Evolutionary conservation across 83 land plant species (phyloP).

Genomic region (Larix sibirica): DNA sequence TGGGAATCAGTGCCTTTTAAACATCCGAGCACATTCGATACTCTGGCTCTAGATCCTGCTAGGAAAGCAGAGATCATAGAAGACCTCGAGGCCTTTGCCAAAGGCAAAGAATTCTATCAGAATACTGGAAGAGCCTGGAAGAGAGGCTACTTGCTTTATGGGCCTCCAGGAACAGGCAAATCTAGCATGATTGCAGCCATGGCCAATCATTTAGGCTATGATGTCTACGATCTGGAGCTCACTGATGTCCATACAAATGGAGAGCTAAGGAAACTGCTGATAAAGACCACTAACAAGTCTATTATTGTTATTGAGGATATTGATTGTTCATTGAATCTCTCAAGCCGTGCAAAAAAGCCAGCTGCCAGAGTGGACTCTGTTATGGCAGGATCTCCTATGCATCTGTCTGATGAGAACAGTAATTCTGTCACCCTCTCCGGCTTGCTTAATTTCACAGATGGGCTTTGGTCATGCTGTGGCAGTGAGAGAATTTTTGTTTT

Average conservation of each 20-base stretch:
- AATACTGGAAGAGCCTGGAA: constrained; percentile 58
- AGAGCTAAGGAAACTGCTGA: constrained; percentile 65
- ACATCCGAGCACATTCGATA: constrained; percentile 73
- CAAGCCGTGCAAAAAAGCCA: constrained; percentile 22
- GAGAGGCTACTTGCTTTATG: constrained; percentile 65
- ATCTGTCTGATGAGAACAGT: constrained; percentile 17
- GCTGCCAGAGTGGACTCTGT: constrained; percentile 8
- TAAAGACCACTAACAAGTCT: constrained; percentile 75
- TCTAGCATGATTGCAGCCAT: constrained; percentile 86
- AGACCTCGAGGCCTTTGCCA: constrained; percentile 56
- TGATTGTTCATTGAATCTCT: constrained; percentile 61
- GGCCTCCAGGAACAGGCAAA: constrained; percentile 75
- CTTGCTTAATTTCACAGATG: constrained; percentile 72
- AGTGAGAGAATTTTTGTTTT: constrained; percentile 76
- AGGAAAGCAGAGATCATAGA: constrained; percentile 52
- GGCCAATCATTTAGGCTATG: constrained; percentile 64
- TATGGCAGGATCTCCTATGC: not conserved
- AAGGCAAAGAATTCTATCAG: constrained; percentile 52
- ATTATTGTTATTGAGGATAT: constrained; percentile 81
- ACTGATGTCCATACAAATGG: constrained; percentile 71
- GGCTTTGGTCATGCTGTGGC: constrained; percentile 85
- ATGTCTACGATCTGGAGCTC: constrained; percentile 75
- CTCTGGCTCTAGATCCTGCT: constrained; percentile 59
- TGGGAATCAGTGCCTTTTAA: constrained; percentile 80
- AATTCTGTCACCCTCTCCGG: constrained; percentile 66